Base-by-base conservation (phyloP, 352 stramenopile genomes). In the Pythium sukuiense region DNA sequence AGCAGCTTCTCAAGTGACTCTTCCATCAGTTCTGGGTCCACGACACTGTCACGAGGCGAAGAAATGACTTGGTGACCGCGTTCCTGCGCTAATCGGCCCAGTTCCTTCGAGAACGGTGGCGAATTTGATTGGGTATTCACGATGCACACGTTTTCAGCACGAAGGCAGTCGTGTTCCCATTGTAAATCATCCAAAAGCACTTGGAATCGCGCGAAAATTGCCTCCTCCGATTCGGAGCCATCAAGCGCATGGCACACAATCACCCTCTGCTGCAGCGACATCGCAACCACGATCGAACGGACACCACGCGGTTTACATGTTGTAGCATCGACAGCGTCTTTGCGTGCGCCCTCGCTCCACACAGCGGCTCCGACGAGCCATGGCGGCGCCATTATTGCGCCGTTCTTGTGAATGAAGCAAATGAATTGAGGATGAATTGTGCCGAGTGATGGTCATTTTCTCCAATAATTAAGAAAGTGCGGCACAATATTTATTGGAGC, bases 101-200 rank as follows among this genome's bases (percentile, higher is more conserved):
- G 24, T 46, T 30, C 30, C 18, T 26, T 12, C 27, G 30, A 13
- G 3, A 20, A 20, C 3, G 14, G 9, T 13, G 18, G 6, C 7
- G 27, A n/a, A 35, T 33, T 33, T 18, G 27, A 24, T 16, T 43
- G 13, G 6, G 4, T 26, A 16, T 59, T 16, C 3, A 53, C 27
- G 48, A 65, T 24, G 2, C 39, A 4, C 1, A 41, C 2, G 29
- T 55, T 32, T 11, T 45, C 5, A 1, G 39, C 18, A 3, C 18
- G 50, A 3, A 45, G 6, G 14, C 39, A n/a, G 9, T 29, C 43
- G 0, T 61, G 27, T 45, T 33, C 26, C 52, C 61, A 67, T 14
- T 18, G 35, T n/a, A 69, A 20, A 53, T 62, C 54, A 20, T 69
- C 55, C 32, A 69, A 29, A 26, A 69, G 24, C 24, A 69, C 46